Conservation (phyloP, 352 stramenopile species). For the Blastocystis hominis region DNA sequence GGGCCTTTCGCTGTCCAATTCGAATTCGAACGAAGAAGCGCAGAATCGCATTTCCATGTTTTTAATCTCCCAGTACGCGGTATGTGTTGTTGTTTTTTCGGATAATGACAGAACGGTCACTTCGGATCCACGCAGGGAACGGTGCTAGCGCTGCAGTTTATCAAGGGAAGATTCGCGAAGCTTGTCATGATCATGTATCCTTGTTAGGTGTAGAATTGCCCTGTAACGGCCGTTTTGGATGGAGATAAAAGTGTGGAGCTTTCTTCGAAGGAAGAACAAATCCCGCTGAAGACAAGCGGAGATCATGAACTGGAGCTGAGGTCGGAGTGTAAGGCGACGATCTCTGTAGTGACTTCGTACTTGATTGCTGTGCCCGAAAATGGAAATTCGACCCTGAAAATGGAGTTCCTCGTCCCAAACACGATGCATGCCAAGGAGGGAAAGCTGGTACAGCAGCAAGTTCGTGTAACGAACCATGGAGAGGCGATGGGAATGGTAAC, state of each 20-base stretch:
- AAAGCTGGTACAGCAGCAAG: not conserved
- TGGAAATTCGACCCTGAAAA: not conserved
- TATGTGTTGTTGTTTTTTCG: not conserved
- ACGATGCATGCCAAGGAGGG: not conserved
- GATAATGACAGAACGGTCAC: not conserved
- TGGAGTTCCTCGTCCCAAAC: not conserved
- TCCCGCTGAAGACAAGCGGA: no score
- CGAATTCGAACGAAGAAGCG: not conserved
- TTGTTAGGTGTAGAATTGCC: not conserved
- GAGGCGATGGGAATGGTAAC: constrained; percentile 10
- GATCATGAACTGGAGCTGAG: not conserved
- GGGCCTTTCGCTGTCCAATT: not conserved
- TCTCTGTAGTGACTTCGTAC: not conserved
- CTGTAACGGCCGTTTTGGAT: not conserved
- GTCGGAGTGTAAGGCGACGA: not conserved
- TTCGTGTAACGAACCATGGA: not conserved
- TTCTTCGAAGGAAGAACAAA: no score
- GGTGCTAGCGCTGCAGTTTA: constrained; percentile 1
- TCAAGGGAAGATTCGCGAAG: not conserved
- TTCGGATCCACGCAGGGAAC: constrained; percentile 31
- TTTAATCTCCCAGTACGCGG: not conserved
- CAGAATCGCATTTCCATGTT: not conserved
- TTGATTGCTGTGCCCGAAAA: not conserved
- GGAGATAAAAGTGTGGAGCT: not conserved
- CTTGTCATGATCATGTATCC: not conserved